Conservation (phyloP, 2,329 filamentous ascomycete species). For the Colletotrichum endophyticum region DNA sequence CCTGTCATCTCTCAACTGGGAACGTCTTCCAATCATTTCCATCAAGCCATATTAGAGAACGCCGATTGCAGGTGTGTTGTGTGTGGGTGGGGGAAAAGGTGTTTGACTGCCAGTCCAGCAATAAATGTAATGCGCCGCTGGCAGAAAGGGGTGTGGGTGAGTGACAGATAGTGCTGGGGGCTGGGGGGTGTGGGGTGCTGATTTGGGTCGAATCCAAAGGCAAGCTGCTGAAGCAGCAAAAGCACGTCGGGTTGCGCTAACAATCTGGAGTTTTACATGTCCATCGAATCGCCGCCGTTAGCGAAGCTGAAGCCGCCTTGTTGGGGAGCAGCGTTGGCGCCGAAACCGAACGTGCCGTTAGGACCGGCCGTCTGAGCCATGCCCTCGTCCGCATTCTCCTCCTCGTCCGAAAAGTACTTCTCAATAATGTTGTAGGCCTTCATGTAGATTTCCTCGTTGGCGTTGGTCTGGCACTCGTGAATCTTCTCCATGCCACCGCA, state of each 20-base stretch:
- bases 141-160: constrained; percentile 4
- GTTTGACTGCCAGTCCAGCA: constrained; percentile 10
- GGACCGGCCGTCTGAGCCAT: constrained; percentile 73
- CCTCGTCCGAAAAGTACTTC: constrained; percentile 99
- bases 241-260: neutral
- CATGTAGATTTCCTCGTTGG: constrained; percentile 99
- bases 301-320: constrained; percentile 95
- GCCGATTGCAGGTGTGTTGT: constrained; percentile 20
- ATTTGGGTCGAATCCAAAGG: neutral
- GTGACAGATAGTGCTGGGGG: constrained; percentile 7
- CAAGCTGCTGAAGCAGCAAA: neutral
- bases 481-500: constrained; percentile 99
- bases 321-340: constrained; percentile 62
- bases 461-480: constrained; percentile 99
- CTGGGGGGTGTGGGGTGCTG: neutral
- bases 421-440: constrained; percentile 99
- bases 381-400: constrained; percentile 86
- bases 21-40: constrained; percentile 33
- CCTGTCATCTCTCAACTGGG: constrained; percentile 38
- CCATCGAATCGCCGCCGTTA: constrained; percentile 69
- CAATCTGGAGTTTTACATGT: constrained; percentile 56
- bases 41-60: constrained; percentile 42
- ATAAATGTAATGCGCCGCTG: constrained; percentile 1
- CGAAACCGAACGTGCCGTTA: constrained; percentile 82
- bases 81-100: constrained; percentile 23